Evolutionary conservation across 306 rosid genomes (phyloP).

Genomic region (Mimosa bimucronata): DNA sequence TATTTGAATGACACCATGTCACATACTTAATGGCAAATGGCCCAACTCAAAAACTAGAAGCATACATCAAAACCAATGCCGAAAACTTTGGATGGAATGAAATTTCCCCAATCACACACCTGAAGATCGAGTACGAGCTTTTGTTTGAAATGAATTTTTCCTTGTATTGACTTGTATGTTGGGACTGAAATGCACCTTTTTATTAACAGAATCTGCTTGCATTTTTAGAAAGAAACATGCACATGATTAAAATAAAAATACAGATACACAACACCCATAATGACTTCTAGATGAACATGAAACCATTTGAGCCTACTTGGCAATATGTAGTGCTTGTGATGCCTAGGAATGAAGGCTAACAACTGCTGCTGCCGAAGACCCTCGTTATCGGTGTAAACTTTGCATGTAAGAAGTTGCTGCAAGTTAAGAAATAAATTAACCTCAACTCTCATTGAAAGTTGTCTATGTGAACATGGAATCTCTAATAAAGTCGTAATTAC

Average conservation of each 20-base stretch:
- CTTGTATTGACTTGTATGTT: constrained; percentile 71
- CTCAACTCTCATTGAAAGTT: constrained; percentile 36
- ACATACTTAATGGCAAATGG: constrained; percentile 5
- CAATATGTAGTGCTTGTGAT: constrained; percentile 94
- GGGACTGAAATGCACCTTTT: constrained; percentile 94
- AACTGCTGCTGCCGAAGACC: constrained; percentile 91
- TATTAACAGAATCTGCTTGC: constrained; percentile 76
- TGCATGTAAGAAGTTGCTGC: constrained; percentile 84
- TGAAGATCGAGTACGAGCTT: constrained; percentile 69
- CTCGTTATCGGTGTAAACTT: constrained; percentile 78
- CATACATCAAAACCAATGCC: constrained; percentile 23
- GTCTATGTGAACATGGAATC: constrained; percentile 12
- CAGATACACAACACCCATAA: constrained; percentile 20
- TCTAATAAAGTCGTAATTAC: constrained; percentile 42
- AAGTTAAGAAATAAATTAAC: constrained; percentile 37
- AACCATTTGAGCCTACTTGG: constrained; percentile 68
- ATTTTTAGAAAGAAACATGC: constrained; percentile 32
- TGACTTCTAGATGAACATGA: constrained; percentile 41
- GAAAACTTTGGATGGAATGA: constrained; percentile 32
- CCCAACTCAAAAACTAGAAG: constrained; percentile 4
- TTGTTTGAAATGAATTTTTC: constrained; percentile 67
- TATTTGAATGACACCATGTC: constrained; percentile 13
- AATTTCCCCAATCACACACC: constrained; percentile 52
- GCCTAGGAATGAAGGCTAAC: constrained; percentile 88
- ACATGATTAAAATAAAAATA: constrained; percentile 32